Conservation (phyloP, 2,329 filamentous ascomycete species). For the Fusarium succisae region DNA sequence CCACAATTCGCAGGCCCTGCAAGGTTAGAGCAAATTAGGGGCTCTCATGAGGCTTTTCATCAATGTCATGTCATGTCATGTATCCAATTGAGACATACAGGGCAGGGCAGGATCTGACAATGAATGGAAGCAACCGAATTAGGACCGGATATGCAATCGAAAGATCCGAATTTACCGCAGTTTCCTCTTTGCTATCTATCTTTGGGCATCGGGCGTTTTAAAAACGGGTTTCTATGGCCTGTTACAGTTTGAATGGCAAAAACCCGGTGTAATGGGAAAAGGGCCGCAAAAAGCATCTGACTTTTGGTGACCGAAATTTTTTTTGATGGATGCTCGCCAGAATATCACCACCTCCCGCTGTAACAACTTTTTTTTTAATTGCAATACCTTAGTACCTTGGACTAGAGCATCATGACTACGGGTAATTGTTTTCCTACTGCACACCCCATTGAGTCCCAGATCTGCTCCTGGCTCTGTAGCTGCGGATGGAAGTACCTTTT, state of each 20-base stretch:
- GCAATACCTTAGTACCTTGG: background rate
- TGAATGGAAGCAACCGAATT: conserved; percentile 22
- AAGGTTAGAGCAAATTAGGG: background rate
- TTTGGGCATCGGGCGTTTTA: conserved; percentile 18
- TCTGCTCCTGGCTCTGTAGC: conserved; percentile 6
- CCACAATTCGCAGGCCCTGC: conserved; percentile 6
- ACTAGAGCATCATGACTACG: conserved; percentile 9
- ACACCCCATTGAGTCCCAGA: conserved; percentile 6
- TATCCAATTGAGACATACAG: background rate
- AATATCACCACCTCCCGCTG: conserved; percentile 12
- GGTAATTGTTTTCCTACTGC: background rate
- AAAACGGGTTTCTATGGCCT: conserved; percentile 28
- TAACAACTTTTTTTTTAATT: background rate
- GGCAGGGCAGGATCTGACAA: conserved; percentile 14
- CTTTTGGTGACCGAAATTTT: conserved; percentile 1
- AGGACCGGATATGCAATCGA: conserved; percentile 22
- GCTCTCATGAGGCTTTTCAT: conserved; percentile 15
- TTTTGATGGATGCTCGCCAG: conserved; percentile 2
- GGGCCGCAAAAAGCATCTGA: conserved; percentile 39
- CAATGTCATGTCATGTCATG: conserved; percentile 18
- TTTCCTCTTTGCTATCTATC: conserved; percentile 7
- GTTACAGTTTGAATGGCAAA: conserved; percentile 21
- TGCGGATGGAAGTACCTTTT: conserved; percentile 42
- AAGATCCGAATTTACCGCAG: conserved; percentile 30
- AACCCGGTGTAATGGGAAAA: conserved; percentile 34